Base-by-base conservation (phyloP, 805 yeast species). In the Candida orba region DNA sequence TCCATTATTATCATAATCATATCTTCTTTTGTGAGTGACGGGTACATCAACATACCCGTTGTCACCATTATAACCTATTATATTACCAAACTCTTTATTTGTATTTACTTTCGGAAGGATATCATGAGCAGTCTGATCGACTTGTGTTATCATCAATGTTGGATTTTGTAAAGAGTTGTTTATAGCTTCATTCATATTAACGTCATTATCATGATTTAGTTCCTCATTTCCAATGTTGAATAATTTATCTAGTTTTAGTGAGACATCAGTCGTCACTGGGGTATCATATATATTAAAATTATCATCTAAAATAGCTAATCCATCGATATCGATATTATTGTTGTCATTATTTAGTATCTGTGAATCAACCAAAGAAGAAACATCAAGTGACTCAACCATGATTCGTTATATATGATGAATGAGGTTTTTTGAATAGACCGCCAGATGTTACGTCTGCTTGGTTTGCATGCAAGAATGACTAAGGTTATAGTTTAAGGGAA, bases 1-100 rank as follows among this genome's bases (percentile, higher is more conserved):
- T 10, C 13, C 29, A 27, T 27, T 27, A 27, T 27, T 27, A 22
- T 25, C 17, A 23, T 32, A 33, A 8, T 32, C 17, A 24, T 14
- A 24, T 24, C 24, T 18, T n/a, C 41, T 33, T n/a, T 39, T 32
- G 6, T 32, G 36, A 14, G 33, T 32, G 14, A 29, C 32, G 10
- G 43, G 46, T n/a, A 32, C 31, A 20, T 43, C 46, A 15, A 43
- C 25, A 15, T 43, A 43, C 8, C 41, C 43, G n/a, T 40, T 40
- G 24, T 40, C 35, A 8, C 39, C 43, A 36, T 40, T 43, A 25
- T 37, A 34, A 14, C 29, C 25, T 6, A 35, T 20, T 3, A 42
- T 27, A 14, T 36, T 23, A 9, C 40, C 41, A 39, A 33, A 39
- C 8, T 33, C 25, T 13, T 29, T 37, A 18, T 10, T 24, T 8